Evolutionary conservation across 139 green algal species (phyloP).

Genomic region (Desmodesmus armatus): DNA sequence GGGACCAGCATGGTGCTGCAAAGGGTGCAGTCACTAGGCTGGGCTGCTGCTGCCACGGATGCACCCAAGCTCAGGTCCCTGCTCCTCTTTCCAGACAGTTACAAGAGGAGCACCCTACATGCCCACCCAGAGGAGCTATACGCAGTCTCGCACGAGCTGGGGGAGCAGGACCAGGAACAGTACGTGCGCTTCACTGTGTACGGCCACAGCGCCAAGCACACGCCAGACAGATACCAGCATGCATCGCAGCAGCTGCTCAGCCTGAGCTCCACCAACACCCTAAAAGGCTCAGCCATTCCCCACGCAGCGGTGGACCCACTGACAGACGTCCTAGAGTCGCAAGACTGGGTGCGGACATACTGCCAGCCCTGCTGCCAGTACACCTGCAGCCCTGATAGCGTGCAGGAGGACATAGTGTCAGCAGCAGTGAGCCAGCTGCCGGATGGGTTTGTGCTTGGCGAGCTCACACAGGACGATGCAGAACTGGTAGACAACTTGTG

Average conservation of each 20-base stretch:
- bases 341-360: background rate
- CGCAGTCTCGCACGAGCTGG: background rate
- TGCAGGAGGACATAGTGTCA: too few relatives aligned
- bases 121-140: background rate
- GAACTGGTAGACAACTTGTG: slow-evolving; percentile 1
- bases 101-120: slow-evolving; percentile 1
- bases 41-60: background rate
- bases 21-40: too few relatives aligned
- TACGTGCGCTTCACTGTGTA: background rate
- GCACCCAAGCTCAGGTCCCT: slow-evolving; percentile 6
- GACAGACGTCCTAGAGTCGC: background rate
- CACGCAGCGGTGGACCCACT: background rate
- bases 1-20: too few relatives aligned
- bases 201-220: background rate
- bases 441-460: background rate
- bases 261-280: background rate
- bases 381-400: too few relatives aligned
- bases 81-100: background rate
- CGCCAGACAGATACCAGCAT: background rate
- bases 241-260: slow-evolving; percentile 3
- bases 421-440: slow-evolving; percentile 19
- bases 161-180: background rate
- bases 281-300: slow-evolving; percentile 4
- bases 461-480: background rate
- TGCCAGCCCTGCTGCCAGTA: slow-evolving; percentile 16